Evolutionary conservation across 1,284 basidiomycete genomes (phyloP).

Genomic region (Takashimella koratensis): DNA sequence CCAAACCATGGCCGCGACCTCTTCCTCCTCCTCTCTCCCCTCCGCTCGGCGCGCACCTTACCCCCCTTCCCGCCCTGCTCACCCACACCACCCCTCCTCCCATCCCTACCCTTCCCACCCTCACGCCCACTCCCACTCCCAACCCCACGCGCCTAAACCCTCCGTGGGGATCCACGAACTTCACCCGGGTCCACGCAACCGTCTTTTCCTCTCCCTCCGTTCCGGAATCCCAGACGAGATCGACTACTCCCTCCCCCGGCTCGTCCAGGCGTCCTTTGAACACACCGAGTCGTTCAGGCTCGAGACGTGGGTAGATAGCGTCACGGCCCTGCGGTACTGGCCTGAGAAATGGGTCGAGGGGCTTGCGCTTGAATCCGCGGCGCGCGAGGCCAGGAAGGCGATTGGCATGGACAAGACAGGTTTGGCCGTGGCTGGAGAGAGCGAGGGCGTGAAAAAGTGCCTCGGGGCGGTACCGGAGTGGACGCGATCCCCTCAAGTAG

Average conservation of each 20-base stretch:
- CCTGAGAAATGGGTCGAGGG: constrained; percentile 33
- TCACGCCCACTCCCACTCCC: constrained; percentile 17
- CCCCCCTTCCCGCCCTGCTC: background rate
- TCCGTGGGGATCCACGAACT: constrained; percentile 17
- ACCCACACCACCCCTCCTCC: constrained; percentile 2
- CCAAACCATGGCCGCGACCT: background rate
- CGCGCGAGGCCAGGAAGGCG: constrained; percentile 1
- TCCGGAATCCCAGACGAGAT: constrained; percentile 37
- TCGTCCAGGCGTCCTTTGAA: constrained; percentile 38
- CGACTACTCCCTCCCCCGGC: constrained; percentile 42
- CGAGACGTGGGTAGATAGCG: constrained; percentile 32
- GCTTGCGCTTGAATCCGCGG: constrained; percentile 32
- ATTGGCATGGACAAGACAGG: too few relatives aligned
- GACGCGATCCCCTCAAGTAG: constrained; percentile 21
- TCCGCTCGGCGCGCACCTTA: background rate
- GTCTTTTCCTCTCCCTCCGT: constrained; percentile 36
- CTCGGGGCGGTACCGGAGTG: constrained; percentile 32
- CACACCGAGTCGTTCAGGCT: constrained; percentile 30
- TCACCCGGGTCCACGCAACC: constrained; percentile 26
- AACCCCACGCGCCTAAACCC: background rate
- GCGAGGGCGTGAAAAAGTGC: background rate
- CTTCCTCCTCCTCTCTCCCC: background rate
- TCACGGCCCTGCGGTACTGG: constrained; percentile 30
- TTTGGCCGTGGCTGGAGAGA: background rate
- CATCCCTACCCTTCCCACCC: background rate